Base-by-base conservation (phyloP, 768 basidiomycete genomes). In the Gautieria morchelliformis region DNA sequence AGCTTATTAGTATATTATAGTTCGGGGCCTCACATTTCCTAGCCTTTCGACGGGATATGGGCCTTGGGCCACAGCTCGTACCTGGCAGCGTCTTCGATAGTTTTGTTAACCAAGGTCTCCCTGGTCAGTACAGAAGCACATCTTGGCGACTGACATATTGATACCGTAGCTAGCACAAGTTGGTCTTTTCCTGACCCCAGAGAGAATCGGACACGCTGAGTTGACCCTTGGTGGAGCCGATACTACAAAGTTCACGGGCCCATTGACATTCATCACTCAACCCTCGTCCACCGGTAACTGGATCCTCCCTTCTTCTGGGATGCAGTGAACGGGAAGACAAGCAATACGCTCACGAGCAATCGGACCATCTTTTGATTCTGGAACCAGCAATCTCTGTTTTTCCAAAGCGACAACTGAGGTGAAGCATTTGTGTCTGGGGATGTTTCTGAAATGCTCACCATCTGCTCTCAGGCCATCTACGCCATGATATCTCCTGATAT, bases 401-500 rank as follows among this genome's bases (percentile, higher is more conserved):
- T 70, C 75, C 41, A 75, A 77, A 20, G 64, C 66, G 41, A 79
- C 76, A 24, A 70, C 81, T 5, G 73, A 78, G 66, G 79, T 76
- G 62, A 63, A 51, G 10, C n/a, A 8, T 4, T 42, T n/a, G 41
- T 22, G 41, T 39, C 27, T 35, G 78, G 65, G n/a, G 50, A 48
- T 32, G 32, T 42, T 20, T 30, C 3, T 48, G 5, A 37, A 56
- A 33, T 17, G 41, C 14, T 11, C n/a, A 3, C 11, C 9, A 37
- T 10, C 37, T 19, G 19, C 17, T 19, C 44, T 41, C 53, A 81
- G 76, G 79, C 78, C 8, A 77, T 82, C 52, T 80, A 82, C 63
- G 73, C 78, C 27, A 69, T 80, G 59, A 81, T 83, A 52, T 82
- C 80, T 22, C 73, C 78, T 33, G 67, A 78, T 60, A 81, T 84